Conservation (phyloP, 805 yeast species). For the Candida rishiriensis region DNA sequence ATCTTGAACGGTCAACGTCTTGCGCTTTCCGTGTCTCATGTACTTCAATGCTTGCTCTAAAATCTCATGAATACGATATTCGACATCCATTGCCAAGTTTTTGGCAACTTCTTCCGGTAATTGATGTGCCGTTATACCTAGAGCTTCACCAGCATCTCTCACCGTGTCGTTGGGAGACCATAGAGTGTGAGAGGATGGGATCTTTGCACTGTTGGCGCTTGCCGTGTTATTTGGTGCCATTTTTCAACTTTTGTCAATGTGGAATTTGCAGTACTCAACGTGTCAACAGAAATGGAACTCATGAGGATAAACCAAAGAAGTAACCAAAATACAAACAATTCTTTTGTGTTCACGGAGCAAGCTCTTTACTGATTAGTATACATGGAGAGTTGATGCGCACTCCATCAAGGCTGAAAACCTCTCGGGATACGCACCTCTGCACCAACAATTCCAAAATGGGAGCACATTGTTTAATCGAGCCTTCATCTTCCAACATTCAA, state of each 20-base stretch:
- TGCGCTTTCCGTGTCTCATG: constrained; percentile 90
- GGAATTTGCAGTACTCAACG: too few species aligned
- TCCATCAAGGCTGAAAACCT: too few species aligned
- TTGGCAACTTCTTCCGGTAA: constrained; percentile 91
- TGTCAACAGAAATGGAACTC: too few species aligned
- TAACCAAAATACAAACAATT: too few species aligned
- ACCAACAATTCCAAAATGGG: too few species aligned
- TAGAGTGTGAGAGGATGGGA: constrained; percentile 77
- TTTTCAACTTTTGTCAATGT: background rate
- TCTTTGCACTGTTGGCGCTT: constrained; percentile 25
- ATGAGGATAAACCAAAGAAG: too few species aligned
- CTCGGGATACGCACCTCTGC: too few species aligned
- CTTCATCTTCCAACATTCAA: too few species aligned
- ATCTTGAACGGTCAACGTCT: constrained; percentile 75
- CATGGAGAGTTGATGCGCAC: too few species aligned
- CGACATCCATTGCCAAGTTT: constrained; percentile 98
- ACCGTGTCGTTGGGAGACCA: constrained; percentile 99
- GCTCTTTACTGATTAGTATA: too few species aligned
- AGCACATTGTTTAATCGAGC: too few species aligned
- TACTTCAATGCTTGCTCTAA: constrained; percentile 93
- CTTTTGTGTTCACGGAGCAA: too few species aligned
- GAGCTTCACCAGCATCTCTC: constrained; percentile 88
- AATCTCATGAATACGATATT: constrained; percentile 91
- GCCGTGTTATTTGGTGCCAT: constrained; percentile 8
- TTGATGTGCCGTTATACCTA: constrained; percentile 60